Base-by-base conservation (phyloP, 768 basidiomycete species). In the Chalciporus sphaerocephalus region DNA sequence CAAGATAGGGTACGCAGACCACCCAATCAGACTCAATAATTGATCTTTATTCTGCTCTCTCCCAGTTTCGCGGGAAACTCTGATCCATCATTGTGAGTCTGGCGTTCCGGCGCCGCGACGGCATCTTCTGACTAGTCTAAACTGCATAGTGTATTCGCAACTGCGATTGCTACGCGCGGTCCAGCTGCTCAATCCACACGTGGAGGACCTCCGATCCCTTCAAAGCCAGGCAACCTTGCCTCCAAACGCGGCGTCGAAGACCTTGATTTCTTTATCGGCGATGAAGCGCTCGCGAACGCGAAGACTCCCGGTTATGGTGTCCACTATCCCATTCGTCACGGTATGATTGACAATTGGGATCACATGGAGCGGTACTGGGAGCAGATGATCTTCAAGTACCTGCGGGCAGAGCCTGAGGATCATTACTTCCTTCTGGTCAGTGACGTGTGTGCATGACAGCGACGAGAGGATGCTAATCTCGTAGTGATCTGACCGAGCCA, bases 281-380 rank as follows among this genome's bases (percentile, higher is more conserved):
- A 98, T 62, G 96, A 98, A 67, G 96, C 96, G 0, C 75, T 98
- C 15, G 91, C 91, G 15, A 97, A 97, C 63, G 83, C 87, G 30
- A 97, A 93, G 74, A 97, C 95, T 0, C 87, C 87, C 0, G 87
- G 87, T 2, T 99, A 98, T 69, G 84, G 87, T 18, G 80, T 99
- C 4, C 87, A 92, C 67, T 98, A 97, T 67, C 96, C 96, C 12
- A 97, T 98, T 61, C 80, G 90, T 44, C 96, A 98, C 61, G 95
- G 95, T 20, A 86, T 90, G 86, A 95, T 96, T 60, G 94, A 96
- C 52, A 96, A 96, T 59, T 94, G 92, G 92, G 92, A 94, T 65
- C 83, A 96, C 55, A 98, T 98, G 94, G 95, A 98, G 66, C 77
- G 94, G 22, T 97, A 93, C 70, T 99, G 96, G 96, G 93, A 96